Evolutionary conservation across 179 eudicot species (phyloP).

Genomic region (Drosera spatulata): DNA sequence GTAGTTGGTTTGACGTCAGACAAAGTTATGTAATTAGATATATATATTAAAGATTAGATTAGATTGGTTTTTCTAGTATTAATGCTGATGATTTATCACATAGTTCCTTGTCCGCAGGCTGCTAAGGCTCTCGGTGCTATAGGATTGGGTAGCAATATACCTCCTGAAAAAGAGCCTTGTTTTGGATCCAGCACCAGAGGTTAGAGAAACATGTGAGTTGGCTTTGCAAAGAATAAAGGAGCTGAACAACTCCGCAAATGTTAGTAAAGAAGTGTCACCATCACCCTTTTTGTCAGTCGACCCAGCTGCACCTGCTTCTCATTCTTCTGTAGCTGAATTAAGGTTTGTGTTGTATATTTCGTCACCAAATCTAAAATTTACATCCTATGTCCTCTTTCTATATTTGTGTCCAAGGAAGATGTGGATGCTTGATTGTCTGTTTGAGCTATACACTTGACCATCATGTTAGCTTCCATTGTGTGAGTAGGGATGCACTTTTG

Average conservation of each 20-base stretch:
- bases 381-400: too few species aligned
- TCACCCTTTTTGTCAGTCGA: constrained; percentile 90
- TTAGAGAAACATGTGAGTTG: constrained; percentile 91
- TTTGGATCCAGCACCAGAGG: constrained; percentile 93
- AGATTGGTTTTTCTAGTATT: too few species aligned
- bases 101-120: constrained; percentile 35
- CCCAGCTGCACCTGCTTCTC: constrained; percentile 80
- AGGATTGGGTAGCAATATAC: constrained; percentile 47
- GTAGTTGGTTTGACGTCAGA: too few species aligned
- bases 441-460: constrained; percentile 1
- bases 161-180: constrained; percentile 57
- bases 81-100: not conserved
- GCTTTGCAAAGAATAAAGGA: constrained; percentile 79
- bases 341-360: constrained; percentile 27
- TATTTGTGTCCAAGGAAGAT: too few species aligned
- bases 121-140: constrained; percentile 99
- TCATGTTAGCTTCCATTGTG: not conserved
- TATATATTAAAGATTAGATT: too few species aligned
- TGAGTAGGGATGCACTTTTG: constrained; percentile 49
- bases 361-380: too few species aligned
- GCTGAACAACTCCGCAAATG: constrained; percentile 23
- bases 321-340: constrained; percentile 53
- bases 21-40: too few species aligned
- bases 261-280: constrained; percentile 15
- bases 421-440: not conserved